These are phyloP conservation scores for Solanum piurae DNA, from an alignment of 257 asterid species.

Conservation along the genomic window DNA sequence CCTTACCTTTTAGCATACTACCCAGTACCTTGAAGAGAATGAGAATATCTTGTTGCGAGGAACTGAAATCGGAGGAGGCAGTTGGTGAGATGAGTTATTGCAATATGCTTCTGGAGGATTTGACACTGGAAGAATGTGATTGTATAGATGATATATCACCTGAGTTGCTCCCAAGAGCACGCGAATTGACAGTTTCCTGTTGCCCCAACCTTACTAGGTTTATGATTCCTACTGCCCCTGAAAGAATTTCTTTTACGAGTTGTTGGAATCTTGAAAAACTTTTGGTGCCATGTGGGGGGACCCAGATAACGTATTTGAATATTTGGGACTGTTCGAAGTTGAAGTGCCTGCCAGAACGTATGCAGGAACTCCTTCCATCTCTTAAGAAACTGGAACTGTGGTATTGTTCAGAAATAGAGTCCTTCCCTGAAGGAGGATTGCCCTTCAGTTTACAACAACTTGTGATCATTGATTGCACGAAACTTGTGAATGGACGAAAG, in stretches of 20 bases:
- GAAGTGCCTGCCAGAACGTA: background rate
- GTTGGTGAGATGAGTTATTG: background rate
- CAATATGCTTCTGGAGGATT: too few relatives aligned
- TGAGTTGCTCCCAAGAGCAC: background rate
- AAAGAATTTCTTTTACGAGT: fast-evolving
- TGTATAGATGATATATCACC: background rate
- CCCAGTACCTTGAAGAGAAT: background rate
- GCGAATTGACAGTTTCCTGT: fast-evolving
- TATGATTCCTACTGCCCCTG: background rate
- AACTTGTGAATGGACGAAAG: too few relatives aligned
- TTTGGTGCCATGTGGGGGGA: background rate
- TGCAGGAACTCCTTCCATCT: background rate
- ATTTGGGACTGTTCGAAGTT: background rate
- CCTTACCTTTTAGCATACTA: background rate
- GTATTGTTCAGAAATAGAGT: background rate
- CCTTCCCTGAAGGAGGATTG: background rate
- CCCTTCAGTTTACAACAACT: too few relatives aligned
- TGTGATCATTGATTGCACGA: too few relatives aligned
- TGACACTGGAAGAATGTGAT: fast-evolving
- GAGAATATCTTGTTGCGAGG: fast-evolving
- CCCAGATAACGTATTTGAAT: background rate
- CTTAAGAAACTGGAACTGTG: background rate
- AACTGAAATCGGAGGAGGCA: background rate
- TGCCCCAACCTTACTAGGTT: background rate
- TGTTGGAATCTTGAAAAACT: background rate